Conservation (phyloP, 768 basidiomycete species). For the Crucibulum laeve region DNA sequence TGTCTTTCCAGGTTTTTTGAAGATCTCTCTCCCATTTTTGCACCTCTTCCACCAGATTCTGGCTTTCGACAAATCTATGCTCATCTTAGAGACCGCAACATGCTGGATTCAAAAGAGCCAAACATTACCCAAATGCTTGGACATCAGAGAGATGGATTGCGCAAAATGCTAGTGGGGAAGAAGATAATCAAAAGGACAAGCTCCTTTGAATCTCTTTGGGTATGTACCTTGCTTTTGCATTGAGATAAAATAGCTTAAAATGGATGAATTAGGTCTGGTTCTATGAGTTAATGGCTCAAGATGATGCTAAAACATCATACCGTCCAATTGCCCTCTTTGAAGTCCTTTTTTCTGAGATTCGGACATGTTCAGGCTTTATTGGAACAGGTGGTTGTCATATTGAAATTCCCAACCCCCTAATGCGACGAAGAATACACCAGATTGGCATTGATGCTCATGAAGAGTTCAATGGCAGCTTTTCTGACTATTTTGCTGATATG, state of each 20-base stretch:
- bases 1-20: neutral
- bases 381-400: neutral
- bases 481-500: neutral
- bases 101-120: neutral
- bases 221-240: neutral
- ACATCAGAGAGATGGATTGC: neutral
- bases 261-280: neutral
- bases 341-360: neutral
- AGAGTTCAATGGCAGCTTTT: conserved; percentile 1
- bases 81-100: neutral
- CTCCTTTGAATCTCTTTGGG: neutral
- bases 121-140: neutral
- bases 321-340: neutral
- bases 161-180: neutral
- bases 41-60: neutral
- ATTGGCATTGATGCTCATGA: neutral
- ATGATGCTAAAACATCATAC: neutral
- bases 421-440: neutral
- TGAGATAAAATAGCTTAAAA: neutral
- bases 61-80: neutral
- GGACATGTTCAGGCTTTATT: neutral
- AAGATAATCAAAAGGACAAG: neutral
- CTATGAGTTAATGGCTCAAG: neutral
- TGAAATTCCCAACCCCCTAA: neutral
- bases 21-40: no score